Evolutionary conservation across 2,329 filamentous ascomycete genomes (phyloP), one percentile per base, ranked within the genome.

Genomic region (Colletotrichum sp.): DNA sequence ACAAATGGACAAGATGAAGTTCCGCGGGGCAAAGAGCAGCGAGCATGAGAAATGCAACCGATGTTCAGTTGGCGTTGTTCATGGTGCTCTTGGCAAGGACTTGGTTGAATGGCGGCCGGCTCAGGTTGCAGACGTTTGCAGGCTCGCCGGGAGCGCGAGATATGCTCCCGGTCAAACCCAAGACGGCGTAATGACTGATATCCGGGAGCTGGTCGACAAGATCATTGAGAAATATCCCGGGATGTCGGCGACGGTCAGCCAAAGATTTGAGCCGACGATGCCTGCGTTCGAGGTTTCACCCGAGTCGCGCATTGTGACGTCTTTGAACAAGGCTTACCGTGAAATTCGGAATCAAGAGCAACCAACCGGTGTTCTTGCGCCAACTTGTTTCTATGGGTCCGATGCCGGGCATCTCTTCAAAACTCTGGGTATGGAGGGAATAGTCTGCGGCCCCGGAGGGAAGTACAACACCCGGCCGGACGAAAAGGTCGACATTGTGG

Each of bases 101-200:
- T 75, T 81, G 25, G 78, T 72, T 6, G 79, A 80, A 57, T 81
- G 79, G 80, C 77, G 79, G 19, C 79, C 79, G 16, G 68, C 79
- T 1, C 79, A 81, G 28, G 77, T 81, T 1, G 78, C 79, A 48
- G 80, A 81, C 36, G 68, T 80, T 9, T 81, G 80, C 76, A 75
- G 74, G 28, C 64, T 80, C 6, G 73, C 80, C 5, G 80, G 80
- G 28, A 80, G 78, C 44, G 80, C 79, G n/a, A 76, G 80, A 16
- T 81, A 80, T 39, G 80, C 78, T 5, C 79, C 80, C 1, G 80
- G 80, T 5, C 79, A 81, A 76, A 80, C 77, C 6, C 79, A 80
- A 64, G 78, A 81, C 36, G 71, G 71, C 55, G 80, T 81, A 32
- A 78, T 81, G 78, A 71, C 34, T 15, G 79, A 80, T 71, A 72